A percentile compares a stretch with the other conserved stretches of the same genome.
These are phyloP conservation scores for Neofusicoccum ribis DNA, from an alignment of 2,329 filamentous ascomycete genomes.

Conservation along the genomic window DNA sequence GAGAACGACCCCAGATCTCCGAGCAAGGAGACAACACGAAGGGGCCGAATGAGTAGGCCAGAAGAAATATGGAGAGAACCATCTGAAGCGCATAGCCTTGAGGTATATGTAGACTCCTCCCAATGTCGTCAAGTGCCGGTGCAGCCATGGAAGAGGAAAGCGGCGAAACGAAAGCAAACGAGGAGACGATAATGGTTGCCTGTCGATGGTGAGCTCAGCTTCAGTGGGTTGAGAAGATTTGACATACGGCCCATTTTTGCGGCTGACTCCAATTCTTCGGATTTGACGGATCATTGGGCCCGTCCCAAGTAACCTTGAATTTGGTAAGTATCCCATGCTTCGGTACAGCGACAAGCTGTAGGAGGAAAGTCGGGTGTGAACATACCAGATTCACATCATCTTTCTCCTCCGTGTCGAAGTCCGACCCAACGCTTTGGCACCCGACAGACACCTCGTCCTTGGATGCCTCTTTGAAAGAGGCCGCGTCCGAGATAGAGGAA, in stretches of 20 bases:
- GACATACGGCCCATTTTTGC: constrained; percentile 11
- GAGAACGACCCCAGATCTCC: constrained; percentile 37
- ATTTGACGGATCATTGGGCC: constrained; percentile 6
- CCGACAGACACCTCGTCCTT: background rate
- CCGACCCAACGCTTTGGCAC: background rate
- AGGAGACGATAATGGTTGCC: constrained; percentile 45
- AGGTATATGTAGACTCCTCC: constrained; percentile 36
- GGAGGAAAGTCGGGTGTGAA: too few species aligned
- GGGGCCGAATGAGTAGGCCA: constrained; percentile 43
- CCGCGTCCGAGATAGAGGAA: background rate
- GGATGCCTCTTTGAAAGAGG: background rate
- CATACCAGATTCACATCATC: background rate
- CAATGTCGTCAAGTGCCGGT: constrained; percentile 35
- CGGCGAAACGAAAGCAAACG: constrained; percentile 42
- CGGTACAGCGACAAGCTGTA: background rate
- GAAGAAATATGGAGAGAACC: constrained; percentile 41
- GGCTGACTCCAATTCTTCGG: constrained; percentile 10
- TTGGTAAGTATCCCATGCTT: background rate
- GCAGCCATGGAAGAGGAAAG: constrained; percentile 43
- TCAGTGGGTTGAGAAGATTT: too few species aligned
- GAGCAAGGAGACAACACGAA: constrained; percentile 40
- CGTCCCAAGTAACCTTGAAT: constrained; percentile 5
- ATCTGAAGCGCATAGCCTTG: constrained; percentile 28
- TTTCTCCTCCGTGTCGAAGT: background rate
- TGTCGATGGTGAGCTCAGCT: background rate